Conservation (phyloP, 176 grass and related monocot species). For the Oryza glumipatula region DNA sequence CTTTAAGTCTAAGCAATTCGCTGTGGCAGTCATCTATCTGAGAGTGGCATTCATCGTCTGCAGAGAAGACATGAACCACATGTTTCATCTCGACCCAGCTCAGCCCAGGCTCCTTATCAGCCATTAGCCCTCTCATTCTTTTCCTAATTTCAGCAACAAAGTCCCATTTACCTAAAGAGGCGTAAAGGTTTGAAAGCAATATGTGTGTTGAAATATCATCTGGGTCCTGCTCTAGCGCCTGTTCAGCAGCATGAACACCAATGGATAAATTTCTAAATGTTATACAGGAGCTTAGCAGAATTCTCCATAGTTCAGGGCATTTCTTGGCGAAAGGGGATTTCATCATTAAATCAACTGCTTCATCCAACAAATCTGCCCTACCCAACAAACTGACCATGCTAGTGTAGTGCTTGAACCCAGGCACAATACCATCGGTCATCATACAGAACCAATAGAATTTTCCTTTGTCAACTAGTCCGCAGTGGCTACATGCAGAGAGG, state of each 20-base stretch:
- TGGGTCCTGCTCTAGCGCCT: constrained; percentile 56
- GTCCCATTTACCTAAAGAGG: constrained; percentile 69
- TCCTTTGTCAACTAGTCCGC: constrained; percentile 67
- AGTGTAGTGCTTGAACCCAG: constrained; percentile 80
- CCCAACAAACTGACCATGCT: constrained; percentile 90
- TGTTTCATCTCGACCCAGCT: constrained; percentile 79
- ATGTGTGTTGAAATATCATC: constrained; percentile 67
- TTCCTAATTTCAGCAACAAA: constrained; percentile 68
- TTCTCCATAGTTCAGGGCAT: constrained; percentile 78
- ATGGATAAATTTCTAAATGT: constrained; percentile 60
- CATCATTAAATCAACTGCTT: constrained; percentile 67
- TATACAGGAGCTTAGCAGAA: constrained; percentile 81
- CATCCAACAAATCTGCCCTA: constrained; percentile 65
- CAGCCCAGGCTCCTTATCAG: constrained; percentile 77
- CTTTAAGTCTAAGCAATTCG: constrained; percentile 56
- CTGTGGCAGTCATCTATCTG: constrained; percentile 47
- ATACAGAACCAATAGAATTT: constrained; percentile 92
- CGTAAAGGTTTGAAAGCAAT: constrained; percentile 94
- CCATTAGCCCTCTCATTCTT: constrained; percentile 63
- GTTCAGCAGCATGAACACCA: constrained; percentile 59
- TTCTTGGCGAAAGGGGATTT: constrained; percentile 64
- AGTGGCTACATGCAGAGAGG: constrained; percentile 82
- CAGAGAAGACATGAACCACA: constrained; percentile 55
- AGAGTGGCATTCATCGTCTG: constrained; percentile 55
- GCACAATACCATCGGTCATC: constrained; percentile 67